A percentile compares a stretch with the other conserved stretches of the same genome.
phyloP scores from a whole-genome alignment of 139 green algal species.

The Pseudopediastrum boryanum region DNA sequence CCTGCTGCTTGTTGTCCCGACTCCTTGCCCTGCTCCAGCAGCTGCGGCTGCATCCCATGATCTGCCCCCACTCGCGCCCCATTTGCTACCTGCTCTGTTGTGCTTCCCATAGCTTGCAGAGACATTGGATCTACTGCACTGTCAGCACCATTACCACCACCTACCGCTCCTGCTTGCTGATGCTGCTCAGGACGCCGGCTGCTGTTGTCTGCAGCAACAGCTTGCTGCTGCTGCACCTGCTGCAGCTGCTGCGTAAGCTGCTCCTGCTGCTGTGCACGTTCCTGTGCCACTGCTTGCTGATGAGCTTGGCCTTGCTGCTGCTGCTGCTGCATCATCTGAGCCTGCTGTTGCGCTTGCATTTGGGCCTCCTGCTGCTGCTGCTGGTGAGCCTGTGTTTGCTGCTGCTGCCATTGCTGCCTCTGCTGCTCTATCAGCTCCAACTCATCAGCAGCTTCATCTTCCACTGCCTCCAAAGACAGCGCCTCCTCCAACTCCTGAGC shows the following conservation, averaged over 20 bases:
- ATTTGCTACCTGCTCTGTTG: neutral
- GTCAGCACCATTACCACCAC: neutral
- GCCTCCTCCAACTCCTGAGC: conserved; percentile 84
- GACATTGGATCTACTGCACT: too few relatives aligned
- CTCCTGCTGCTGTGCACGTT: neutral
- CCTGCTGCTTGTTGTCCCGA: neutral
- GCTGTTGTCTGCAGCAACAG: neutral
- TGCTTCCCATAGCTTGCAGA: too few relatives aligned
- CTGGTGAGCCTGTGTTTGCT: conserved; percentile 5
- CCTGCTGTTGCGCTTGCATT: neutral
- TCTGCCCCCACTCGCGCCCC: neutral
- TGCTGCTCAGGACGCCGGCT: neutral
- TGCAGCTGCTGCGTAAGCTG: neutral
- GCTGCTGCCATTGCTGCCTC: neutral
- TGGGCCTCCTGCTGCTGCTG: conserved; percentile 15
- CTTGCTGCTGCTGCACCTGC: neutral
- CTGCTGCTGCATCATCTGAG: neutral
- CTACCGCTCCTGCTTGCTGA: neutral
- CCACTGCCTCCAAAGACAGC: conserved; percentile 49
- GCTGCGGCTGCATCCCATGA: neutral
- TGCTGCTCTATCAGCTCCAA: conserved; percentile 8
- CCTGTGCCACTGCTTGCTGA: neutral
- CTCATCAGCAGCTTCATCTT: conserved; percentile 13
- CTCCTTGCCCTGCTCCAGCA: neutral
- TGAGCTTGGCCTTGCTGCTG: neutral